phyloP scores from a whole-genome alignment of 2,329 filamentous ascomycete species.

The Nothophoma quercina region DNA sequence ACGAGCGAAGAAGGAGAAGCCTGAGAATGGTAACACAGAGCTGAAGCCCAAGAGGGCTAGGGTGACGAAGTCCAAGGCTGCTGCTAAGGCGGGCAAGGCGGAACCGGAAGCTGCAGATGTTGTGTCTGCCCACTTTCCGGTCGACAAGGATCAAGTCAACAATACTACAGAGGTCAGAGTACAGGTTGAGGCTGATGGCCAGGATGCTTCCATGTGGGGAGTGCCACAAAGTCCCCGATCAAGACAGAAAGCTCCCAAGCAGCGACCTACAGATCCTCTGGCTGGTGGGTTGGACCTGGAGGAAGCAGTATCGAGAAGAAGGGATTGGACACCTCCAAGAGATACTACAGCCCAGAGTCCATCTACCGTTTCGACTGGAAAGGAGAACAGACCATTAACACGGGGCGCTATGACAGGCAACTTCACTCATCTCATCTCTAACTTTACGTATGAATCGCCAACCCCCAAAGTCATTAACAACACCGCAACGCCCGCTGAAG shows the following conservation, averaged over 20 bases:
- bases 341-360: constrained; percentile 32
- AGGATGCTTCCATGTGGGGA: constrained; percentile 35
- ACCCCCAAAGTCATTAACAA: constrained; percentile 12
- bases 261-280: constrained; percentile 14
- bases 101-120: constrained; percentile 24
- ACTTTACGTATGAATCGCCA: constrained; percentile 37
- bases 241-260: constrained; percentile 23
- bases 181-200: not conserved
- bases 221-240: constrained; percentile 32
- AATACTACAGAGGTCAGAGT: not conserved
- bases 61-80: constrained; percentile 33
- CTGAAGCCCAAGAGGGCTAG: constrained; percentile 36
- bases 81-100: constrained; percentile 22
- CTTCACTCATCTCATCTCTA: constrained; percentile 40
- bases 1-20: constrained; percentile 39
- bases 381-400: constrained; percentile 32
- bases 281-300: constrained; percentile 35
- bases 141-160: constrained; percentile 10
- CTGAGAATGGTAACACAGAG: constrained; percentile 19
- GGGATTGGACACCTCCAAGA: constrained; percentile 48
- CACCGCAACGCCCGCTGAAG: constrained; percentile 5
- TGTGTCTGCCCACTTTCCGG: constrained; percentile 33
- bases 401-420: constrained; percentile 5
- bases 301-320: constrained; percentile 39
- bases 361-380: constrained; percentile 28